Evolutionary conservation across 352 stramenopile genomes (phyloP).

Genomic region (Pelagophyceae sp.): DNA sequence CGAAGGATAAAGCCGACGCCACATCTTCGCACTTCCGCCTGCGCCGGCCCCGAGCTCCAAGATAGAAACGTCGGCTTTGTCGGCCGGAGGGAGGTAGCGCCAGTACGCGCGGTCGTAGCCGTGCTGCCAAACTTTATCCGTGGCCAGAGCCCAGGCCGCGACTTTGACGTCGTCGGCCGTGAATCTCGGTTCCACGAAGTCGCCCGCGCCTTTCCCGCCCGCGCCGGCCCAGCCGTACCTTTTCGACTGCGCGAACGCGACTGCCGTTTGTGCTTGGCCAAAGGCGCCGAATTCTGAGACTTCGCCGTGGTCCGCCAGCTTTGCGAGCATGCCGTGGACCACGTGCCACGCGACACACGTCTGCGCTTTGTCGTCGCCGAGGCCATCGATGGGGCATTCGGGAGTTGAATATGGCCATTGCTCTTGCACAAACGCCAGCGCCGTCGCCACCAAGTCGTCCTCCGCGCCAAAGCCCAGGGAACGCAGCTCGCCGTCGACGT

Average conservation of each 20-base stretch:
- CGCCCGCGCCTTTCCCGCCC: too few relatives aligned
- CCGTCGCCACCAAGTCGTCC: too few relatives aligned
- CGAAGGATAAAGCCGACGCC: conserved; percentile 19
- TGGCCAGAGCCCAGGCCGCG: neutral
- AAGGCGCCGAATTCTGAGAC: too few relatives aligned
- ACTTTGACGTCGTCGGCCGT: neutral
- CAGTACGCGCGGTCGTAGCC: conserved; percentile 25
- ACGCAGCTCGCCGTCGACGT: too few relatives aligned
- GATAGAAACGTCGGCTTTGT: neutral
- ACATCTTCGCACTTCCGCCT: conserved; percentile 13
- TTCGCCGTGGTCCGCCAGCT: neutral
- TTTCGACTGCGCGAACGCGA: neutral
- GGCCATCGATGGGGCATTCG: too few relatives aligned
- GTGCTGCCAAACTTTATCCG: conserved; percentile 15
- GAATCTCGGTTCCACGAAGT: neutral
- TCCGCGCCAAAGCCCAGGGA: too few relatives aligned
- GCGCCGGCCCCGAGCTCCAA: conserved; percentile 20
- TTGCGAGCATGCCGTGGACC: neutral
- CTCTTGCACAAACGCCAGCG: too few relatives aligned
- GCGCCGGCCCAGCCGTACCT: neutral
- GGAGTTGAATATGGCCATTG: too few relatives aligned
- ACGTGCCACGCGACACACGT: neutral
- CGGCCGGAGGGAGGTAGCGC: neutral
- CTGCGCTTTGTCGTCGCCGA: too few relatives aligned
- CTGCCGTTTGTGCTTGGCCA: too few relatives aligned